These are phyloP conservation scores for Nitzschia putrida DNA, from an alignment of 108 stramenopile genomes.

Conservation along the genomic window DNA sequence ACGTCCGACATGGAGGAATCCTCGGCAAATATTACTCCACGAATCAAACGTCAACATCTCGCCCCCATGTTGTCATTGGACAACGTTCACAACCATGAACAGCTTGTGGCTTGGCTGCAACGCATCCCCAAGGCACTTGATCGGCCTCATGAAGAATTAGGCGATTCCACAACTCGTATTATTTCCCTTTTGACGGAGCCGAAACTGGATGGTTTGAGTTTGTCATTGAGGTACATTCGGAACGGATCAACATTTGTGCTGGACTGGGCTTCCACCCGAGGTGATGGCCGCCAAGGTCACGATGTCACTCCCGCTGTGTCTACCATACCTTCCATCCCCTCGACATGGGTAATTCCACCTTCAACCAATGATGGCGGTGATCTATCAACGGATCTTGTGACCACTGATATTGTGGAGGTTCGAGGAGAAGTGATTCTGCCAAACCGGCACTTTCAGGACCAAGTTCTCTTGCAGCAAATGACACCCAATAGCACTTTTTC, in stretches of 20 bases:
- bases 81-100: slow-evolving; percentile 62
- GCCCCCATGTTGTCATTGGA: slow-evolving; percentile 79
- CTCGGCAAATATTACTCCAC: slow-evolving; percentile 1
- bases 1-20: not conserved
- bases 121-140: slow-evolving; percentile 45
- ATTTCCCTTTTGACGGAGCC: slow-evolving; percentile 81
- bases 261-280: slow-evolving; percentile 87
- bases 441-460: slow-evolving; percentile 41
- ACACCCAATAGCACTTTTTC: slow-evolving; percentile 49
- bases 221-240: slow-evolving; percentile 77
- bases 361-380: not conserved
- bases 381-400: slow-evolving; percentile 26
- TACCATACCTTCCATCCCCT: slow-evolving; percentile 27
- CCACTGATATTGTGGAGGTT: slow-evolving; percentile 61
- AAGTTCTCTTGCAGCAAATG: not conserved
- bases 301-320: slow-evolving; percentile 69
- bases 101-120: slow-evolving; percentile 67
- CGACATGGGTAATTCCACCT: not conserved
- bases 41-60: slow-evolving; percentile 60
- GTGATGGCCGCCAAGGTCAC: slow-evolving; percentile 82
- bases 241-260: slow-evolving; percentile 17
- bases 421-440: slow-evolving; percentile 91
- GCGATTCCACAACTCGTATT: slow-evolving; percentile 4
- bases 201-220: slow-evolving; percentile 91
- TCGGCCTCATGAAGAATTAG: not conserved